Evolutionary conservation across 2,329 filamentous ascomycete genomes (phyloP).

Genomic region (Cladorrhinum sp.): DNA sequence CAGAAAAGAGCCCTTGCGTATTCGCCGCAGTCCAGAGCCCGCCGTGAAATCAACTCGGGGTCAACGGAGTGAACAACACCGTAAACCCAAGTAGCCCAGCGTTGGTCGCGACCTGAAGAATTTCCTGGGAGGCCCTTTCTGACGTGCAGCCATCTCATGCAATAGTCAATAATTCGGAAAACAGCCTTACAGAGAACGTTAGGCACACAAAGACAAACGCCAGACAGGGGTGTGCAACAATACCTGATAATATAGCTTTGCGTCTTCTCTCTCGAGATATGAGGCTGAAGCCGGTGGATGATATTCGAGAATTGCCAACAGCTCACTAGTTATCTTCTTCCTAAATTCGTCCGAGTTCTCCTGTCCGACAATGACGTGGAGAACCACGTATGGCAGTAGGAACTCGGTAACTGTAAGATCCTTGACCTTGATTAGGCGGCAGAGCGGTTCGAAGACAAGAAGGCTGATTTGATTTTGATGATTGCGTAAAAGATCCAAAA

Average conservation of each 20-base stretch:
- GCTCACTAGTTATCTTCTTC: slow-evolving; percentile 65
- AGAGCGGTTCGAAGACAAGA: slow-evolving; percentile 76
- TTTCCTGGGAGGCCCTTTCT: slow-evolving; percentile 50
- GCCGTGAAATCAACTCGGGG: slow-evolving; percentile 68
- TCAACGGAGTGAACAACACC: slow-evolving; percentile 63
- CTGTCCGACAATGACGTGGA: slow-evolving; percentile 79
- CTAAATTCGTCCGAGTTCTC: slow-evolving; percentile 41
- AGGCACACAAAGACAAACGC: not conserved
- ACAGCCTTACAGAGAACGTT: slow-evolving; percentile 63
- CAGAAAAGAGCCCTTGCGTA: slow-evolving; percentile 91
- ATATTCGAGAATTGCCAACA: slow-evolving; percentile 70
- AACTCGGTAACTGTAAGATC: slow-evolving; percentile 85
- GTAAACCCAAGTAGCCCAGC: slow-evolving; percentile 48
- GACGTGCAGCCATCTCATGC: slow-evolving; percentile 83
- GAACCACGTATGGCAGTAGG: slow-evolving; percentile 78
- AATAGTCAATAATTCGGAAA: slow-evolving; percentile 87
- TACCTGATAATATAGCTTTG: slow-evolving; percentile 85
- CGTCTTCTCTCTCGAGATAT: slow-evolving; percentile 66
- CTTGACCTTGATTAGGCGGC: slow-evolving; percentile 78
- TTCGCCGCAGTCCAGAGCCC: slow-evolving; percentile 90
- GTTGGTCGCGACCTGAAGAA: slow-evolving; percentile 41
- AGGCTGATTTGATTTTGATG: slow-evolving; percentile 70
- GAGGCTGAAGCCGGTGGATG: slow-evolving; percentile 48
- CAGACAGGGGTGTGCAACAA: slow-evolving; percentile 27
- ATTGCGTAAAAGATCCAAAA: slow-evolving; percentile 76